These are phyloP conservation scores for Nakazawaea pomicola DNA, from an alignment of 805 yeast species.

Conservation along the genomic window DNA sequence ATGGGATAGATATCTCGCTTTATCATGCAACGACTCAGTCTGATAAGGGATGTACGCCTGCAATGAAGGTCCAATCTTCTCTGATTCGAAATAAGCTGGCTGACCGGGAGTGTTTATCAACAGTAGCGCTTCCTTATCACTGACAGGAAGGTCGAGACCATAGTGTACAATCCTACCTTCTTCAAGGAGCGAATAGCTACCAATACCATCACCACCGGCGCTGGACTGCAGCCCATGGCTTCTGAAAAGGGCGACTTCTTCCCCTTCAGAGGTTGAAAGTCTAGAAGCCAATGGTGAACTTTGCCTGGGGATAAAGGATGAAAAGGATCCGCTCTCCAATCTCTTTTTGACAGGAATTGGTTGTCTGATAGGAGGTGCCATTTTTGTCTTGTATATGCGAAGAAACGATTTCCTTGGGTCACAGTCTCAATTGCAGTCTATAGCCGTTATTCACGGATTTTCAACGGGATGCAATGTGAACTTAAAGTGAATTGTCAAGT, in stretches of 20 bases:
- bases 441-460: too few species aligned
- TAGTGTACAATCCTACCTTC: conserved; percentile 21
- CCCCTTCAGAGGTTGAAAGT: neutral
- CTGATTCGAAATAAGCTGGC: conserved; percentile 20
- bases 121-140: conserved; percentile 29
- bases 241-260: neutral
- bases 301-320: conserved; percentile 4
- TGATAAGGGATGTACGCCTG: conserved; percentile 56
- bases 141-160: conserved; percentile 57
- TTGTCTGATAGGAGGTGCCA: conserved; percentile 6
- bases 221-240: too few species aligned
- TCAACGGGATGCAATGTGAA: too few species aligned
- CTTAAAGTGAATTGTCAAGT: too few species aligned
- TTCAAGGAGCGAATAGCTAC: conserved; percentile 16
- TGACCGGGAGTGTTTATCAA: conserved; percentile 20
- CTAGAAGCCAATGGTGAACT: conserved; percentile 3
- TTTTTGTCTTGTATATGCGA: neutral
- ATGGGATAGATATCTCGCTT: conserved; percentile 68
- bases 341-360: conserved; percentile 7
- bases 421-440: too few species aligned
- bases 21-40: conserved; percentile 63
- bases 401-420: too few species aligned
- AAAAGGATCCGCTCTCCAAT: conserved; percentile 1
- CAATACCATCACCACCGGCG: too few species aligned
- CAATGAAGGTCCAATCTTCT: conserved; percentile 18